Conservation (phyloP, 495 filamentous ascomycete genomes). For the Tuber calosporum region DNA sequence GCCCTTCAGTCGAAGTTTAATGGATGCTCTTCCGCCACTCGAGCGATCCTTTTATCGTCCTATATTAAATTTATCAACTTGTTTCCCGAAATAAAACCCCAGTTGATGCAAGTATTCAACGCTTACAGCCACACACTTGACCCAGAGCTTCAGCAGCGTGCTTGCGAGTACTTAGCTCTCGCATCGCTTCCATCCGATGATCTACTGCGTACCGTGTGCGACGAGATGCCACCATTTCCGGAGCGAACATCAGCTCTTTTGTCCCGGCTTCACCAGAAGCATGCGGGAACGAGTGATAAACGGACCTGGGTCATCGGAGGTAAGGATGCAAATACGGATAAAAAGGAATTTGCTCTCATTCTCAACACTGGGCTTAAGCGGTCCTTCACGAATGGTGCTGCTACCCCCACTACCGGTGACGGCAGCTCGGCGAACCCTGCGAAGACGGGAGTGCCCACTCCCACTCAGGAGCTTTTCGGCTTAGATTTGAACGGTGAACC, state of each 20-base stretch:
- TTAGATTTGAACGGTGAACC: constrained; percentile 62
- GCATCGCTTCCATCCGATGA: constrained; percentile 83
- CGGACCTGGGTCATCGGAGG: constrained; percentile 93
- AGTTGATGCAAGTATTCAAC: constrained; percentile 80
- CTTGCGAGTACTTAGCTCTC: constrained; percentile 88
- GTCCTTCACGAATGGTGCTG: constrained; percentile 54
- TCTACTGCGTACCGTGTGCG: constrained; percentile 87
- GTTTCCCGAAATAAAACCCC: constrained; percentile 97
- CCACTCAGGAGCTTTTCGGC: constrained; percentile 62
- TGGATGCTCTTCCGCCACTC: constrained; percentile 76
- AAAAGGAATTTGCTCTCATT: constrained; percentile 69
- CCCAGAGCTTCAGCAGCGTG: constrained; percentile 89
- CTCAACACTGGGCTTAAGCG: constrained; percentile 79
- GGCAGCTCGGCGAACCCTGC: constrained; percentile 46
- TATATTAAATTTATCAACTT: constrained; percentile 98
- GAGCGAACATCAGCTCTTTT: constrained; percentile 87
- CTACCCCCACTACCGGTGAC: constrained; percentile 49
- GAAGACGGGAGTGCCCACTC: constrained; percentile 36
- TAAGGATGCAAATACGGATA: constrained; percentile 80
- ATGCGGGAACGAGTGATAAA: constrained; percentile 82
- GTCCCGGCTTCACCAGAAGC: constrained; percentile 87
- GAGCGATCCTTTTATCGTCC: constrained; percentile 86
- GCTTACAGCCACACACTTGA: constrained; percentile 92
- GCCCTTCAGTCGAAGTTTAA: constrained; percentile 86
- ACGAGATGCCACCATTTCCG: constrained; percentile 98